Conservation (phyloP, 2,329 filamentous ascomycete species). For the Daldinia eschscholtzii region DNA sequence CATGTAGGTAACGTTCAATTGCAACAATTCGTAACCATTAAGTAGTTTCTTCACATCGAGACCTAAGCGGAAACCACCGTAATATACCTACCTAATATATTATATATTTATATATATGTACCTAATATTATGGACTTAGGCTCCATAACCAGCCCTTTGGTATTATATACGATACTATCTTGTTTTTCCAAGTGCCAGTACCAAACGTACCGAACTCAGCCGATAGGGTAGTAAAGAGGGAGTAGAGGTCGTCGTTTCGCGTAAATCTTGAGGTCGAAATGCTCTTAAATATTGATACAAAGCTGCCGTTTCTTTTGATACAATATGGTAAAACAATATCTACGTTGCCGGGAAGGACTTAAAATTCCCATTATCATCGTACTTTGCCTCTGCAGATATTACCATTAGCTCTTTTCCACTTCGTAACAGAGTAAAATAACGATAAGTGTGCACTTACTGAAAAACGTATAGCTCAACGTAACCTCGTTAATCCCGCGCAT, state of each 20-base stretch:
- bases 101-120: background rate
- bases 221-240: background rate
- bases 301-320: constrained; percentile 13
- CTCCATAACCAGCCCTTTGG: background rate
- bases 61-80: too few species aligned
- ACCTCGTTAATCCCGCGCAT: constrained; percentile 97
- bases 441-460: constrained; percentile 74
- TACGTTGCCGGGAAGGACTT: constrained; percentile 51
- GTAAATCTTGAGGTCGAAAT: background rate
- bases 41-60: too few species aligned
- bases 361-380: constrained; percentile 83
- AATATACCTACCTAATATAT: too few species aligned
- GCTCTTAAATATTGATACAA: background rate
- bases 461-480: constrained; percentile 97
- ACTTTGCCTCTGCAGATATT: constrained; percentile 76
- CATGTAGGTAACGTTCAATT: background rate
- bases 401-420: constrained; percentile 25
- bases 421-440: background rate
- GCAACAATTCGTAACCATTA: background rate
- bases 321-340: constrained; percentile 25
- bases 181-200: background rate
- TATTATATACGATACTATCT: background rate
- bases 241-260: background rate
- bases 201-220: background rate
- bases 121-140: background rate